Evolutionary conservation across 331 rosid genomes (phyloP).

Genomic region (Quercus tomentella): DNA sequence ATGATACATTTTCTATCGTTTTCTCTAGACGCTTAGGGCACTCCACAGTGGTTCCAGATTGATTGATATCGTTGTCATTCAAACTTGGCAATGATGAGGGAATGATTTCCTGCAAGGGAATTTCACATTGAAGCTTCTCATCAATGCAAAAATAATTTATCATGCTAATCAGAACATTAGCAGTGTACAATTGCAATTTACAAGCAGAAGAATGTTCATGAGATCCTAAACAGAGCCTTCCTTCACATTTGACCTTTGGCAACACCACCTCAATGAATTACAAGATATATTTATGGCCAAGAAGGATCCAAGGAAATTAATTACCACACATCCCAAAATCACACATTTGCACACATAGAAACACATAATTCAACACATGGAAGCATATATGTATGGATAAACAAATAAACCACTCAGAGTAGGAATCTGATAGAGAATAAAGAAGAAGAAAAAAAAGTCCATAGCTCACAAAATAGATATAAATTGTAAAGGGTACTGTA

Average conservation of each 20-base stretch:
- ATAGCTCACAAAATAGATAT: neutral
- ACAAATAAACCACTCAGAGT: neutral
- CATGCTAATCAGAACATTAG: conserved; percentile 38
- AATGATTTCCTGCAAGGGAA: conserved; percentile 43
- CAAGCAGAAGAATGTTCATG: conserved; percentile 35
- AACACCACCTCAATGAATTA: conserved; percentile 56
- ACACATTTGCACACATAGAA: conserved; percentile 8
- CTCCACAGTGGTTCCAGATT: conserved; percentile 47
- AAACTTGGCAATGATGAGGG: conserved; percentile 43
- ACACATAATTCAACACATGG: neutral
- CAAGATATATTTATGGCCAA: conserved; percentile 35
- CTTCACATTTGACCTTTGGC: conserved; percentile 59
- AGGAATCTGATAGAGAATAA: too few species aligned
- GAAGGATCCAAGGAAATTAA: conserved; percentile 33
- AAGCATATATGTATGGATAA: neutral
- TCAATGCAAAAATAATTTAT: conserved; percentile 38
- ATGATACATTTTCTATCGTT: conserved; percentile 51
- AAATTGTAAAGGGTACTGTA: conserved; percentile 4
- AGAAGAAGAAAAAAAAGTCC: neutral
- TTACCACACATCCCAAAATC: conserved; percentile 19
- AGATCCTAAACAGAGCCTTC: conserved; percentile 44
- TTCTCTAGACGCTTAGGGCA: conserved; percentile 57
- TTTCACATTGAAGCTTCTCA: conserved; percentile 37
- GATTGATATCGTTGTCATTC: conserved; percentile 40
- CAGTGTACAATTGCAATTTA: conserved; percentile 31